Evolutionary conservation across 345 rosid species (phyloP), one percentile per base, ranked within the genome.

Genomic region (Acer yangbiense): DNA sequence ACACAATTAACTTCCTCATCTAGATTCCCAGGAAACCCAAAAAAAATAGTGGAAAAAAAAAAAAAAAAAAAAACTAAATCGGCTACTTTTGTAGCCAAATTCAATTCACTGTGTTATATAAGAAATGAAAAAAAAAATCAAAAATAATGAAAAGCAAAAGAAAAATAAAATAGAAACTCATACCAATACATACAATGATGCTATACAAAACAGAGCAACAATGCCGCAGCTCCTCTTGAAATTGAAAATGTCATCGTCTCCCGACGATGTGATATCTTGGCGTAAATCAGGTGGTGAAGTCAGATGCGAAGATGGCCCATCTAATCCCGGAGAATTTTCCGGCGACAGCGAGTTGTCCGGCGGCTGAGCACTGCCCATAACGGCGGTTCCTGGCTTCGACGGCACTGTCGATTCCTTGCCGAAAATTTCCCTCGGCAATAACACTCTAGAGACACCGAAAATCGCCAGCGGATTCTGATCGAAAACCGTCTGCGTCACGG

Each of bases 381-480:
- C 79, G 5, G 71, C 16, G 60, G 74, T 84, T 16, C 87, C 87
- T 1, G 89, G 83, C 68, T 84, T 88, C 8, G 77, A 67, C 7
- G 85, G 48, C 32, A 43, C 74, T 70, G 3, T 52, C 21, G 86
- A 66, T 43, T 74, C 85, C 81, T 86, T 89, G 62, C 88, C 86
- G 58, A 92, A 94, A 68, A 89, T 55, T 64, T 94, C 98, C 72
- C 83, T 94, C 2, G 98, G 98, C 78, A 94, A 82, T 68, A 96
- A 79, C 18, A 96, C 99, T 71, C 75, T 87, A 20, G 99, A 96
- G 29, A 96, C 89, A 23, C 98, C 98, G 64, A 96, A 96, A 48
- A 94, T 93, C 9, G 95, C 87, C 52, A 96, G 88, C 1, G 98
- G 98, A 9, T 96, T 94, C 84, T 96, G 93, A 72, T 96, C 98